Conservation (phyloP, 768 basidiomycete genomes). For the Russula earlei region DNA sequence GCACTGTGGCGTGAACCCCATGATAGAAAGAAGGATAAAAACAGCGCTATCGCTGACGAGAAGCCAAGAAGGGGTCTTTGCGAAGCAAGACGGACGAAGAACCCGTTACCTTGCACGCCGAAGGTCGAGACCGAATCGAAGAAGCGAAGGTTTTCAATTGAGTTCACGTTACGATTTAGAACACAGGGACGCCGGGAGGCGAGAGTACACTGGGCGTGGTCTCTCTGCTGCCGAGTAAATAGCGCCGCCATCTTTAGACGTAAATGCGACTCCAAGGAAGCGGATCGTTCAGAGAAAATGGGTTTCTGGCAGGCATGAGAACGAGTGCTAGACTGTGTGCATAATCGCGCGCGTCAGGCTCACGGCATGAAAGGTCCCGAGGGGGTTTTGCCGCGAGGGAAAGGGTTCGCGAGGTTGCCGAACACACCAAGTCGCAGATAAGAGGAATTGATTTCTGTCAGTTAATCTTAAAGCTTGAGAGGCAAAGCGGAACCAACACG, state of each 20-base stretch:
- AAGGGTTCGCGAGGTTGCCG: background rate
- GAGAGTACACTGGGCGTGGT: no score
- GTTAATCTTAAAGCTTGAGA: conserved; percentile 11
- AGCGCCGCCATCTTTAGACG: conserved; percentile 6
- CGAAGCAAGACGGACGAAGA: background rate
- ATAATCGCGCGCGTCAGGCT: background rate
- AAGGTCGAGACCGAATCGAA: conserved; percentile 2
- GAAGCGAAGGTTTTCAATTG: background rate
- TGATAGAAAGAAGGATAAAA: background rate
- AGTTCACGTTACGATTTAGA: conserved; percentile 2
- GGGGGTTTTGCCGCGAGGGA: background rate
- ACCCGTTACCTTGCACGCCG: background rate
- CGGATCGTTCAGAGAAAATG: conserved; percentile 13
- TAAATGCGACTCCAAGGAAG: conserved; percentile 12
- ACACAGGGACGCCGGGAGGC: background rate
- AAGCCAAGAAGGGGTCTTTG: background rate
- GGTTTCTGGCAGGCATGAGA: conserved; percentile 10
- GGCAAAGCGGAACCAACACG: conserved; percentile 1
- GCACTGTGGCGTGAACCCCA: background rate
- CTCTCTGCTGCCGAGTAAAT: background rate
- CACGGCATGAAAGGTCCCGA: conserved; percentile 9
- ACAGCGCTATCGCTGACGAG: background rate
- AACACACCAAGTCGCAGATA: background rate
- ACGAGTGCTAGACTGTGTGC: background rate
- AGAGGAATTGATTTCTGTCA: background rate